Conservation (phyloP, 2,329 filamentous ascomycete species). For the Daldinia sp. region DNA sequence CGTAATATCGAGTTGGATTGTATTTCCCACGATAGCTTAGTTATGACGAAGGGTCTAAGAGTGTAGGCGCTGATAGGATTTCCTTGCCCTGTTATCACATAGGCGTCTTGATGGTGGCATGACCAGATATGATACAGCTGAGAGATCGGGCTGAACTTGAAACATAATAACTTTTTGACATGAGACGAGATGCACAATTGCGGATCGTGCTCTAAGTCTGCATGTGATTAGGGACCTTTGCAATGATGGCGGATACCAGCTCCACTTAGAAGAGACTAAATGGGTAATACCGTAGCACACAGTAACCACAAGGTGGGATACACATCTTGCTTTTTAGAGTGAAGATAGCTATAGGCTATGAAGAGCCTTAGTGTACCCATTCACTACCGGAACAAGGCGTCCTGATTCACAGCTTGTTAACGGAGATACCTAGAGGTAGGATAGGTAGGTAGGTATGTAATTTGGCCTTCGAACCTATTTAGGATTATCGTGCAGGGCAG, state of each 20-base stretch:
- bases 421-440: too few species aligned
- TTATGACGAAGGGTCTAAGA: neutral
- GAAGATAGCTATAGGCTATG: constrained; percentile 12
- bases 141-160: constrained; percentile 12
- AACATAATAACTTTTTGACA: constrained; percentile 12
- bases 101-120: neutral
- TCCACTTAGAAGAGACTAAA: constrained; percentile 30
- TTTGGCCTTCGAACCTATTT: neutral
- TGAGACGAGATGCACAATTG: constrained; percentile 5
- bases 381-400: constrained; percentile 6
- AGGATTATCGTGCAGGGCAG: neutral
- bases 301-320: constrained; percentile 18
- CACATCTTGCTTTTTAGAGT: constrained; percentile 25
- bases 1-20: neutral
- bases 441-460: neutral
- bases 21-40: neutral
- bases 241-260: constrained; percentile 22
- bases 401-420: constrained; percentile 8
- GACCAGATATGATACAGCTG: constrained; percentile 12
- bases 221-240: constrained; percentile 35
- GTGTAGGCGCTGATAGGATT: too few species aligned
- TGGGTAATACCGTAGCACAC: constrained; percentile 25
- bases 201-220: constrained; percentile 22
- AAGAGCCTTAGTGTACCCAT: constrained; percentile 8
- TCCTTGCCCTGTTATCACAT: neutral